Conservation (phyloP, 495 filamentous ascomycete genomes). For the Aspergillus incahuasiensis region DNA sequence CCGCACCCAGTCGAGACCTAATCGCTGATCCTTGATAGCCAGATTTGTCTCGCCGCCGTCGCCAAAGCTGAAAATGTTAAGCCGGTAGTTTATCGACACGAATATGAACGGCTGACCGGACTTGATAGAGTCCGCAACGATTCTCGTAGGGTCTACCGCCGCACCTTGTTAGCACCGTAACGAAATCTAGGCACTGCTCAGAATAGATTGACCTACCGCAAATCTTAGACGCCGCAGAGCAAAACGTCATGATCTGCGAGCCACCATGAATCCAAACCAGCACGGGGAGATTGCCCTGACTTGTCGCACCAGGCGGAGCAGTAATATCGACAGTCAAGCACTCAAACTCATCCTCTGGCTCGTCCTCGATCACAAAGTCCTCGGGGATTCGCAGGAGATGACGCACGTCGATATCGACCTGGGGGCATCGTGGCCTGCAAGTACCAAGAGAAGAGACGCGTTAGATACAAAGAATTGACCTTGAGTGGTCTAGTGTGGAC, state of each 20-base stretch:
- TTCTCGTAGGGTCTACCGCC: conserved; percentile 27
- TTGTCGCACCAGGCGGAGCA: conserved; percentile 21
- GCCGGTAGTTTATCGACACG: conserved; percentile 60
- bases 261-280: conserved; percentile 46
- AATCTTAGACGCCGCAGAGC: conserved; percentile 39
- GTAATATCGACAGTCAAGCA: conserved; percentile 44
- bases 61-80: conserved; percentile 62
- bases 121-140: conserved; percentile 34
- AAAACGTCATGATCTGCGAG: conserved; percentile 38
- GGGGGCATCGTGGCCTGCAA: conserved; percentile 36
- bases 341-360: conserved; percentile 40
- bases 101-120: conserved; percentile 49
- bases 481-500: too few relatives aligned
- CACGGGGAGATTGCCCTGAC: conserved; percentile 26
- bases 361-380: conserved; percentile 27
- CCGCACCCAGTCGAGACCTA: conserved; percentile 59
- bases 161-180: neutral
- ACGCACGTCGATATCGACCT: conserved; percentile 33
- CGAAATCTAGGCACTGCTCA: too few relatives aligned
- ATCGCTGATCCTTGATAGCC: conserved; percentile 62
- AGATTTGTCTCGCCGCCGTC: conserved; percentile 49
- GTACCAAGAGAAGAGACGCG: too few relatives aligned
- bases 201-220: conserved; percentile 35
- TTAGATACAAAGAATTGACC: too few relatives aligned
- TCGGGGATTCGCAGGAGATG: conserved; percentile 37